phyloP scores from a whole-genome alignment of 2,329 filamentous ascomycete species.

The Elsinoe perseae region DNA sequence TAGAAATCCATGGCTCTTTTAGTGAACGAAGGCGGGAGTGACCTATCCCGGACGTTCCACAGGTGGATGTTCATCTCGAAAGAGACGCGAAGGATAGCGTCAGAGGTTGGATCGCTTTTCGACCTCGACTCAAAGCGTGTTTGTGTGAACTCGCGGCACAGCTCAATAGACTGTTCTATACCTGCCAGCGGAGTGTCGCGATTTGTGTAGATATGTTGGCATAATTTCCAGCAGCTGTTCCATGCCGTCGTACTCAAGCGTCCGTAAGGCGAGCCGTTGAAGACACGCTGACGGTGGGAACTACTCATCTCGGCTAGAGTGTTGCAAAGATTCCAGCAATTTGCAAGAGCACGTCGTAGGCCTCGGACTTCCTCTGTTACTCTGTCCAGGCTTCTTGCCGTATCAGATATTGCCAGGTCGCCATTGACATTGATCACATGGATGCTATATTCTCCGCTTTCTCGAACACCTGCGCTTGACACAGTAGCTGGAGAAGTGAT shows the following conservation, averaged over 20 bases:
- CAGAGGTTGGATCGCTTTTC: slow-evolving; percentile 67
- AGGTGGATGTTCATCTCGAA: slow-evolving; percentile 94
- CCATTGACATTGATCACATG: slow-evolving; percentile 13
- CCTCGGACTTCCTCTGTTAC: slow-evolving; percentile 51
- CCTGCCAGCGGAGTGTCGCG: slow-evolving; percentile 54
- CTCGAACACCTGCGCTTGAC: background rate
- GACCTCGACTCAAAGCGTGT: slow-evolving; percentile 78
- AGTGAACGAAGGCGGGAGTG: slow-evolving; percentile 74
- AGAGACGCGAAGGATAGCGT: slow-evolving; percentile 83
- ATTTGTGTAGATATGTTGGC: slow-evolving; percentile 78
- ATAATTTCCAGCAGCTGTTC: slow-evolving; percentile 90
- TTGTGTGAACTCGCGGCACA: slow-evolving; percentile 89
- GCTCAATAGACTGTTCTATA: slow-evolving; percentile 55
- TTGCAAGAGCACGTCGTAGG: slow-evolving; percentile 67
- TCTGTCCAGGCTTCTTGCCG: background rate
- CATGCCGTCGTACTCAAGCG: slow-evolving; percentile 81
- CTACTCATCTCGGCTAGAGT: slow-evolving; percentile 79
- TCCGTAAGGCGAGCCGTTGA: slow-evolving; percentile 64
- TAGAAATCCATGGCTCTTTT: slow-evolving; percentile 92
- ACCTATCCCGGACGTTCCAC: slow-evolving; percentile 83
- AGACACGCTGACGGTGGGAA: slow-evolving; percentile 70
- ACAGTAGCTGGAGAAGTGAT: background rate
- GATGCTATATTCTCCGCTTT: background rate
- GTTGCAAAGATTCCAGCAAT: slow-evolving; percentile 93
- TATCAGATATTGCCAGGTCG: background rate